Percentiles rank a stretch among this genome's conserved stretches.
Evolutionary conservation across 2,329 filamentous ascomycete species (phyloP).

Genomic region (Cryphonectria naterciae): DNA sequence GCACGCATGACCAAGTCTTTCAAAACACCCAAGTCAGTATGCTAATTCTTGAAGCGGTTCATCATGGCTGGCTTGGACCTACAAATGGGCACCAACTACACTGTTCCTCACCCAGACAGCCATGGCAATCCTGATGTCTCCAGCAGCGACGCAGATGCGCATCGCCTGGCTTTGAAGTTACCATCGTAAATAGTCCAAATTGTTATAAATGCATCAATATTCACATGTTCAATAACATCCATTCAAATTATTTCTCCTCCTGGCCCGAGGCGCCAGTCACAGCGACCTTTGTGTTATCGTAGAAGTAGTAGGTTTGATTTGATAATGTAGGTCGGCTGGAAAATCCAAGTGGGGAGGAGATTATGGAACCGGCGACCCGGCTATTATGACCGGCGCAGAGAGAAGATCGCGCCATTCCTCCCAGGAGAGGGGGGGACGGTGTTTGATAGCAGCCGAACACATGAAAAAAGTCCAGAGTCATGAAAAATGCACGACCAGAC

Average conservation of each 20-base stretch:
- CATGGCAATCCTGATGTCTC: slow-evolving; percentile 52
- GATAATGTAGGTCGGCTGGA: background rate
- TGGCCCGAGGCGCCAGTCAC: background rate
- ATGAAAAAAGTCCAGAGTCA: background rate
- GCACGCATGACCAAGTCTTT: slow-evolving; percentile 59
- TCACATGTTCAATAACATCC: background rate
- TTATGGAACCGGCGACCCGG: background rate
- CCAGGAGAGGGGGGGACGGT: background rate
- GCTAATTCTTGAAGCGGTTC: slow-evolving; percentile 12
- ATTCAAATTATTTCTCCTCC: background rate
- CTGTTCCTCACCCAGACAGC: slow-evolving; percentile 47
- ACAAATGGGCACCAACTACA: slow-evolving; percentile 61
- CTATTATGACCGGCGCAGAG: background rate
- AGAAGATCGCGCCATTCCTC: background rate
- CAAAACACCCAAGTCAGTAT: slow-evolving; percentile 8
- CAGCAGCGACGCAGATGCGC: slow-evolving; percentile 55
- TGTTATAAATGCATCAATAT: background rate
- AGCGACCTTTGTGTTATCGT: background rate
- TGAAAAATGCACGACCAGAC: background rate
- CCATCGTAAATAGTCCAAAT: slow-evolving; percentile 4
- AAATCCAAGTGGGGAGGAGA: background rate
- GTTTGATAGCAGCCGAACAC: background rate
- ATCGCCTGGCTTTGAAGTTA: slow-evolving; percentile 35
- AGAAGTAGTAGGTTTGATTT: background rate
- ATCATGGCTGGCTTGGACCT: slow-evolving; percentile 22